Percentiles rank a stretch among this genome's conserved stretches.
These are phyloP conservation scores for Malassezia brasiliensis DNA, from an alignment of 1,284 basidiomycete species.

Conservation along the genomic window DNA sequence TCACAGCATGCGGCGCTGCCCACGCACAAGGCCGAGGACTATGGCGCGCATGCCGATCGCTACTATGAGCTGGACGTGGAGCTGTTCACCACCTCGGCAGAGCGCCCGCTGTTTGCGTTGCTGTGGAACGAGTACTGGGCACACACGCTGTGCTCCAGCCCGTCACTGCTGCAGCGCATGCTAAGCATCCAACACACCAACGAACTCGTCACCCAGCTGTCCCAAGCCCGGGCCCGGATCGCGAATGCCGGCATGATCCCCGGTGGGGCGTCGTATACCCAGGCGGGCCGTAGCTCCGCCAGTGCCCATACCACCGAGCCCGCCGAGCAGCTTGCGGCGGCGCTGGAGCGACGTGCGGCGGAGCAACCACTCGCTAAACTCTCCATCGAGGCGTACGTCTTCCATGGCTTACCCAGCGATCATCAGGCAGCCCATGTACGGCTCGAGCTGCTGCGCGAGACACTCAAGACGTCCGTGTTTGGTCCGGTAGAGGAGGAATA, in stretches of 20 bases:
- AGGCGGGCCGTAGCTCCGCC: not conserved
- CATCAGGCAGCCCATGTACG: constrained; percentile 64
- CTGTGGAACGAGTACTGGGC: constrained; percentile 99
- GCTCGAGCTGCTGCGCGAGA: constrained; percentile 78
- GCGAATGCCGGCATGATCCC: constrained; percentile 4
- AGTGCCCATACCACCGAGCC: not conserved
- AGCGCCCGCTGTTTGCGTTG: constrained; percentile 72
- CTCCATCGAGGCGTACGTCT: constrained; percentile 59
- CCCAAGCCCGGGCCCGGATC: constrained; percentile 25
- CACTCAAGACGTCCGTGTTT: constrained; percentile 62
- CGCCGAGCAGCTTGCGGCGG: constrained; percentile 1
- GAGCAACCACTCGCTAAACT: constrained; percentile 7
- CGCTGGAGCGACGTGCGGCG: constrained; percentile 3
- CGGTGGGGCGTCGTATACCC: constrained; percentile 2
- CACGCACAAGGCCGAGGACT: constrained; percentile 51
- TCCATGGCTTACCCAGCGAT: constrained; percentile 50
- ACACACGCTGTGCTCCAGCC: constrained; percentile 74
- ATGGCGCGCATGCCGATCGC: constrained; percentile 86
- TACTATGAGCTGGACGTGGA: constrained; percentile 91
- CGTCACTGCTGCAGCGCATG: constrained; percentile 9
- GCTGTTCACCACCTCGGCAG: constrained; percentile 82
- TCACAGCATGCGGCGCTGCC: constrained; percentile 59
- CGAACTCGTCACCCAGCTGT: constrained; percentile 77
- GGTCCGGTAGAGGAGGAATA: not conserved
- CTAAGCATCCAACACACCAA: constrained; percentile 73